Evolutionary conservation across 495 filamentous ascomycete species (phyloP), one percentile per base, ranked within the genome.

Genomic region (Chaetomium fimeti): DNA sequence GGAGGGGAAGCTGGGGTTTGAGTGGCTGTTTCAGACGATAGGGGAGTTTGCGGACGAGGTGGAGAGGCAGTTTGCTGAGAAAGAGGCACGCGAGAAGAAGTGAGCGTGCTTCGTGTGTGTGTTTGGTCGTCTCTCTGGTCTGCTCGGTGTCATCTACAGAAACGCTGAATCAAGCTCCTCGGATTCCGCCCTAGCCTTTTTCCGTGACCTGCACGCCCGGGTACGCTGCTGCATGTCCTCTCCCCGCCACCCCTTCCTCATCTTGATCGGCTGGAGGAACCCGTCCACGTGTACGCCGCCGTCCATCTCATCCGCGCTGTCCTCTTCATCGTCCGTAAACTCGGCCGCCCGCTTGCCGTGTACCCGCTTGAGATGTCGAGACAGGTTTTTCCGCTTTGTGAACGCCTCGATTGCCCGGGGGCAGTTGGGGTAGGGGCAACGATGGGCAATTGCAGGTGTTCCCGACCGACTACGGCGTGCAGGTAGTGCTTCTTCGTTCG

Each of bases 21-120:
- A 70, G 42, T 79, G 73, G 71, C 64, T 68, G 68, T 92, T 90
- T 72, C 79, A 82, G 59, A 89, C 79, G 5, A 67, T 95, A 65
- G 87, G 82, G 16, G 87, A 90, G 60, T 86, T 93, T 81, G 90
- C 89, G 20, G 85, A 86, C 65, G 85, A 85, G 56, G 84, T 91
- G 29, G 87, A 88, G 65, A 69, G 74, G 47, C 76, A 81, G 69
- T 78, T 81, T 73, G 68, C 68, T 57, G 65, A 49, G 25, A 72
- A 71, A 64, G 60, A 36, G 32, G 32, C 32, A 11, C 32, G 32
- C 32, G 32, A 42, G 47, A 70, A 71, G 69, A 27, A 51, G 40
- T n/a, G 58, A 48, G 9, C 18, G n/a, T 40, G 28, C 11, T 38
- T 36, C 25, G 27, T 55, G 7, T 49, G 45, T 11, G 18, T 22